Conservation (phyloP, 225 moss, liverwort and hornwort species). For the Physcomitrium patens region DNA sequence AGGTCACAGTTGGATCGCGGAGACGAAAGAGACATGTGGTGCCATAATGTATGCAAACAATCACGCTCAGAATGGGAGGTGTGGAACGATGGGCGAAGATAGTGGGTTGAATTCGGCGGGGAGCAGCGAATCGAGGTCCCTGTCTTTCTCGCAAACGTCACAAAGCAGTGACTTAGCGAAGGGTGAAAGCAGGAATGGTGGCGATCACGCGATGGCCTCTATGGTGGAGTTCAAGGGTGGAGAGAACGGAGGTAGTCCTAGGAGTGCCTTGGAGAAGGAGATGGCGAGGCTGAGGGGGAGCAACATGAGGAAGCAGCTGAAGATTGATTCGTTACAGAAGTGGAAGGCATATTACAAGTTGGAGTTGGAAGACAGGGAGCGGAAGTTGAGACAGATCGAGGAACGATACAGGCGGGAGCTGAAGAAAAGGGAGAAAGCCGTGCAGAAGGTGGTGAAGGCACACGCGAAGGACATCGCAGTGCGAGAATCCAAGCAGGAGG, state of each 20-base stretch:
- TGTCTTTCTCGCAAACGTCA: constrained; percentile 33
- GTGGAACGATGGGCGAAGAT: constrained; percentile 17
- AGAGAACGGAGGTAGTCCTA: constrained; percentile 6
- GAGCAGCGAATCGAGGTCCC: constrained; percentile 27
- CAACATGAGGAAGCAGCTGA: constrained; percentile 33
- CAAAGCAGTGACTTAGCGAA: constrained; percentile 25
- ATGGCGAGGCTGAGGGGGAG: constrained; percentile 23
- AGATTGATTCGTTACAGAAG: constrained; percentile 39
- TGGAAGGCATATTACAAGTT: constrained; percentile 35
- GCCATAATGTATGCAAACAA: constrained; percentile 26
- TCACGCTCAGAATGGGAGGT: neutral
- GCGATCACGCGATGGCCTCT: neutral
- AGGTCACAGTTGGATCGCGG: constrained; percentile 24
- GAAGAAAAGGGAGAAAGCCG: constrained; percentile 23
- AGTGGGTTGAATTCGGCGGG: neutral
- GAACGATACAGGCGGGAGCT: constrained; percentile 4
- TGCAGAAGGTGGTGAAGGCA: constrained; percentile 17
- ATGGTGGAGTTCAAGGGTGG: neutral
- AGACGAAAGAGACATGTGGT: constrained; percentile 38
- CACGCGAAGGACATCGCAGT: constrained; percentile 13
- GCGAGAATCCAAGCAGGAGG: constrained; percentile 16
- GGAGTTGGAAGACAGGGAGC: constrained; percentile 26
- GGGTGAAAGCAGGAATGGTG: neutral
- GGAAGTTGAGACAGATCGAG: constrained; percentile 21
- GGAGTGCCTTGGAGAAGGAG: constrained; percentile 20